A percentile compares a stretch with the other conserved stretches of the same genome.
phyloP scores from a whole-genome alignment of 441 rosid genomes.

The Pelargonium cotyledonis region DNA sequence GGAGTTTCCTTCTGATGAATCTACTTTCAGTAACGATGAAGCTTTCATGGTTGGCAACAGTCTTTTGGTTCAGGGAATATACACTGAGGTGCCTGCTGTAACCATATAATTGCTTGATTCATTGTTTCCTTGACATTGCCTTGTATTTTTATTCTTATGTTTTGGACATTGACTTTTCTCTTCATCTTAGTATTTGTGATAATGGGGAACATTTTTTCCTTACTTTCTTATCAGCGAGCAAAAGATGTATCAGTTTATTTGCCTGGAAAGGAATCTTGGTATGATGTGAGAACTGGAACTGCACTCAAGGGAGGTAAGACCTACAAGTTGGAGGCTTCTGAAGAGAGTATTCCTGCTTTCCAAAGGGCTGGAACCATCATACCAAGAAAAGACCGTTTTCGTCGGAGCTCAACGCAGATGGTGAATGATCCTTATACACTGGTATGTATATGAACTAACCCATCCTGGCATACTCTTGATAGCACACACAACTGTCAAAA shows the following conservation, averaged over 20 bases:
- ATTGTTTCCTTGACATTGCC: not conserved
- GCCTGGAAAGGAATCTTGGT: constrained; percentile 93
- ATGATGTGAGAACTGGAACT: constrained; percentile 71
- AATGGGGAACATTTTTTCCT: constrained; percentile 14
- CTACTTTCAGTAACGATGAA: constrained; percentile 79
- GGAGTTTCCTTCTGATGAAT: constrained; percentile 95
- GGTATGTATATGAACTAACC: constrained; percentile 40
- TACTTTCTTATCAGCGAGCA: constrained; percentile 43
- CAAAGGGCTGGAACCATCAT: constrained; percentile 96
- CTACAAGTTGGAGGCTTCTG: constrained; percentile 69
- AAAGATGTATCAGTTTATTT: constrained; percentile 71
- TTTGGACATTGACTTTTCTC: constrained; percentile 9
- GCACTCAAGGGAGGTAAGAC: constrained; percentile 57
- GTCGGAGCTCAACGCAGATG: constrained; percentile 95
- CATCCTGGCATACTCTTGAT: constrained; percentile 1
- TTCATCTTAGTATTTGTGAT: not conserved
- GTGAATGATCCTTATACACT: constrained; percentile 88
- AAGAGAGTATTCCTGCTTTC: constrained; percentile 87
- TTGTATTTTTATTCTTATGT: constrained; percentile 8
- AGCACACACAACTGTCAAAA: not conserved
- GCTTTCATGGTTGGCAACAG: constrained; percentile 95
- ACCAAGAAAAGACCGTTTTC: constrained; percentile 84
- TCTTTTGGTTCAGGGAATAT: constrained; percentile 91
- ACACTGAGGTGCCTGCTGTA: constrained; percentile 51
- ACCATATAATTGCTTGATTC: not conserved